These are phyloP conservation scores for Fibroporia radiculosa DNA, from an alignment of 768 basidiomycete species.

Conservation along the genomic window DNA sequence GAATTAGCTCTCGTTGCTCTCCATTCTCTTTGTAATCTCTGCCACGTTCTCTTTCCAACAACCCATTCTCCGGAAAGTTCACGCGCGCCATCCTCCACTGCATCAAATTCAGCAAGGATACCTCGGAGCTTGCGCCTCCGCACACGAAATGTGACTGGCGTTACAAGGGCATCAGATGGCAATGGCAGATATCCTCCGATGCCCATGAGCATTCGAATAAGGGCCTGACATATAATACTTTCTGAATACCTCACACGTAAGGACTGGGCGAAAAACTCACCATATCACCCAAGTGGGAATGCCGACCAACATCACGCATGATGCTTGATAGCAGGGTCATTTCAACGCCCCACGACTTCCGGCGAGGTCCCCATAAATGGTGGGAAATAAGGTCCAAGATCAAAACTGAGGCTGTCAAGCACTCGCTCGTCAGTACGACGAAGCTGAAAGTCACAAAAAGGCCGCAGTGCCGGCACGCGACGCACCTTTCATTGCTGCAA, in stretches of 20 bases:
- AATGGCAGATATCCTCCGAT: constrained; percentile 78
- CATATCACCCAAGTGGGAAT: constrained; percentile 80
- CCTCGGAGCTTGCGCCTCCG: constrained; percentile 66
- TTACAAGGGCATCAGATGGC: constrained; percentile 88
- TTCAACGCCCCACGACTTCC: constrained; percentile 89
- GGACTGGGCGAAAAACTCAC: constrained; percentile 31
- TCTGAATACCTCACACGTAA: not conserved
- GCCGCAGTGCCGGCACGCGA: not conserved
- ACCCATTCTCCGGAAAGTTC: constrained; percentile 96
- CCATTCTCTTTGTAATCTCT: constrained; percentile 77
- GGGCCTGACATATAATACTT: constrained; percentile 28
- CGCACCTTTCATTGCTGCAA: constrained; percentile 57
- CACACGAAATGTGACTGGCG: constrained; percentile 88
- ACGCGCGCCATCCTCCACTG: constrained; percentile 63
- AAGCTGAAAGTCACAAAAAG: not conserved
- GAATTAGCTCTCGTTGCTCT: constrained; percentile 27
- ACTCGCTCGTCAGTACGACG: not conserved
- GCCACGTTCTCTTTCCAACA: constrained; percentile 89
- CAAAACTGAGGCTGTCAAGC: constrained; percentile 28
- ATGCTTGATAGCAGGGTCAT: constrained; percentile 86
- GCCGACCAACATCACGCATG: constrained; percentile 76
- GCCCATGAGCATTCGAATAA: constrained; percentile 60
- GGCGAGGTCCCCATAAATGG: constrained; percentile 79
- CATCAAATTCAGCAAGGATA: constrained; percentile 70
- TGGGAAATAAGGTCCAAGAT: constrained; percentile 70